Evolutionary conservation across 306 rosid genomes (phyloP).

Genomic region (Pterocarpus santalinus): DNA sequence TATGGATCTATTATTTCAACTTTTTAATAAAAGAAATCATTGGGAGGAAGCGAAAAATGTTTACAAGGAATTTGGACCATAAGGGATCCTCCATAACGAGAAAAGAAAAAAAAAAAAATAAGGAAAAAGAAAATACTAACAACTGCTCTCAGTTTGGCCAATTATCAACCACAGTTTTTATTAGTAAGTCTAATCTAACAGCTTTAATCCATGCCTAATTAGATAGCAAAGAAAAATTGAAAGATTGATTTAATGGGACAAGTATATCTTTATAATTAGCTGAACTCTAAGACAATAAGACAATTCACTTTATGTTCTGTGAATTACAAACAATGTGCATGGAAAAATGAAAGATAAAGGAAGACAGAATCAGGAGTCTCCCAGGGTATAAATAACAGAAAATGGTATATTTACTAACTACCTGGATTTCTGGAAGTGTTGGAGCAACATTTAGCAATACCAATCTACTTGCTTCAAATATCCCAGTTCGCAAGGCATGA

Average conservation of each 20-base stretch:
- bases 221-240: constrained; percentile 20
- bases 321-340: constrained; percentile 8
- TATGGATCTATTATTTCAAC: constrained; percentile 10
- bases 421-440: constrained; percentile 96
- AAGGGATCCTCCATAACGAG: too few species aligned
- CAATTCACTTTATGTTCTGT: constrained; percentile 28
- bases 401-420: constrained; percentile 38
- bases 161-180: constrained; percentile 6
- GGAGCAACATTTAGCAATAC: constrained; percentile 87
- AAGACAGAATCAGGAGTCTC: not conserved
- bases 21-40: not conserved
- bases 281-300: not conserved
- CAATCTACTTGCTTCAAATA: constrained; percentile 93
- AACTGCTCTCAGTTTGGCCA: not conserved
- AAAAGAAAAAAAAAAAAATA: too few species aligned
- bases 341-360: constrained; percentile 13
- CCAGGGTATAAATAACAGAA: not conserved
- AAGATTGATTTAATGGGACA: constrained; percentile 26
- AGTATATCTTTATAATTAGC: constrained; percentile 11
- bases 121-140: too few species aligned
- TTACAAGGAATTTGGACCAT: too few species aligned
- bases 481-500: constrained; percentile 98
- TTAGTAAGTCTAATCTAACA: not conserved
- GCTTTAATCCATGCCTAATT: constrained; percentile 3
- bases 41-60: too few species aligned